Base-by-base conservation (phyloP, 768 basidiomycete species). In the Psilocybe cubensis region DNA sequence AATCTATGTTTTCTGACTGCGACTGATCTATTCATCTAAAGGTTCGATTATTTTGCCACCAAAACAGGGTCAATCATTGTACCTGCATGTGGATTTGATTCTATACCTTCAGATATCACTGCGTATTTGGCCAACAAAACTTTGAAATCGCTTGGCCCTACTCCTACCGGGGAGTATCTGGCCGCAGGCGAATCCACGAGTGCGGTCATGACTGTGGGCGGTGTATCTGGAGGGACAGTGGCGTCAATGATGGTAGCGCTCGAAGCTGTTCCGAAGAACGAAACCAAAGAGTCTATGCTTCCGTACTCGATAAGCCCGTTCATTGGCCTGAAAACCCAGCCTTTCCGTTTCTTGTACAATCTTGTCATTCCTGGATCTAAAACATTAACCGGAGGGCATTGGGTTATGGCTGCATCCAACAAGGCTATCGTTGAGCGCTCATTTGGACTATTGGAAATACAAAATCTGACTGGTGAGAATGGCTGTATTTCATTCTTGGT, bases 51-150 rank as follows among this genome's bases (percentile, higher is more conserved):
- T 62, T 69, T 78, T 10, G 94, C 95, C 0, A 83, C 79, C 9
- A 84, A 86, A 66, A 86, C 83, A 1, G 82, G 84, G 42, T 79
- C 92, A 4, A 82, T 92, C 60, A 88, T 98, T 61, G 80, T 97
- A 18, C 92, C 92, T 21, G 78, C 85, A 1, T 90, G 86, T 52
- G 94, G 88, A 2, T 80, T 91, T 58, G 91, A 93, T 68, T 92
- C 90, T 1, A 65, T 92, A 25, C 91, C 91, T 3, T 84, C 87
- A 3, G 94, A 97, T 67, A 68, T 89, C 42, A 71, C 82, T 10
- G 82, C 85, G 0, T 88, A 85, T 71, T 73, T 92, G 45, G 82
- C 89, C 17, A 87, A 87, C 56, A 85, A 83, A 63, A 86, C 86
- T 0, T 79, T 95, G 51, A 87, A 88, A 69, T 66, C 74, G 9